Evolutionary conservation across 83 land plant genomes (phyloP).

Genomic region (Picea mariana): DNA sequence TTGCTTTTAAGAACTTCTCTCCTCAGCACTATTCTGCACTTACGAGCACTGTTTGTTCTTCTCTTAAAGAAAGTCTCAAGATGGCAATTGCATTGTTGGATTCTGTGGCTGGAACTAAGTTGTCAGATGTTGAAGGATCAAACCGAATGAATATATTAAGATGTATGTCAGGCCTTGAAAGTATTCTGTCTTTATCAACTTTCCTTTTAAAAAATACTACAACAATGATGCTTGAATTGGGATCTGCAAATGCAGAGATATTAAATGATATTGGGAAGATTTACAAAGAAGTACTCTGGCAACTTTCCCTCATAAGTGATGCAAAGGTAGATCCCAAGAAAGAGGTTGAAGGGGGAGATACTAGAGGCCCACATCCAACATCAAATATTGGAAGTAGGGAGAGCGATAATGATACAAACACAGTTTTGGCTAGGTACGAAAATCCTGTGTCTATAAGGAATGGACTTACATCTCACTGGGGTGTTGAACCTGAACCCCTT

Average conservation of each 20-base stretch:
- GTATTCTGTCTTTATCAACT: conserved; percentile 62
- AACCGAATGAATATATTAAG: conserved; percentile 48
- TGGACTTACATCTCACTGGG: conserved; percentile 61
- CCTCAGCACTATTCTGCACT: conserved; percentile 81
- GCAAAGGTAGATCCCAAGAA: conserved; percentile 57
- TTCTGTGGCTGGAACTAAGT: conserved; percentile 49
- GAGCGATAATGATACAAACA: too few species aligned
- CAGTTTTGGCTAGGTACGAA: conserved; percentile 48
- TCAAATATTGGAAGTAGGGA: too few species aligned
- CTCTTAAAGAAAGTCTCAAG: too few species aligned
- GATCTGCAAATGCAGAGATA: conserved; percentile 65
- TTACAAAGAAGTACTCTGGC: conserved; percentile 86
- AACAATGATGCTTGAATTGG: conserved; percentile 75
- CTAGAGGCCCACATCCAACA: too few species aligned
- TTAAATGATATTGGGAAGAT: conserved; percentile 73
- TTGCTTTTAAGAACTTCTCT: conserved; percentile 85
- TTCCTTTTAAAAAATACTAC: conserved; percentile 71
- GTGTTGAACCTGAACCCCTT: conserved; percentile 63
- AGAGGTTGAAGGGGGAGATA: too few species aligned
- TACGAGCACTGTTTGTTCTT: conserved; percentile 70
- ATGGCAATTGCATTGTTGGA: conserved; percentile 49
- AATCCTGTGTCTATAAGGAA: conserved; percentile 61
- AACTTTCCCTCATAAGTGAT: conserved; percentile 65
- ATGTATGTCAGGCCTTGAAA: conserved; percentile 70
- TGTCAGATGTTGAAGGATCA: conserved; percentile 42